Evolutionary conservation across 73 alveolate species (phyloP), one percentile per base, ranked within the genome.

Genomic region (Blepharisma stoltei): DNA sequence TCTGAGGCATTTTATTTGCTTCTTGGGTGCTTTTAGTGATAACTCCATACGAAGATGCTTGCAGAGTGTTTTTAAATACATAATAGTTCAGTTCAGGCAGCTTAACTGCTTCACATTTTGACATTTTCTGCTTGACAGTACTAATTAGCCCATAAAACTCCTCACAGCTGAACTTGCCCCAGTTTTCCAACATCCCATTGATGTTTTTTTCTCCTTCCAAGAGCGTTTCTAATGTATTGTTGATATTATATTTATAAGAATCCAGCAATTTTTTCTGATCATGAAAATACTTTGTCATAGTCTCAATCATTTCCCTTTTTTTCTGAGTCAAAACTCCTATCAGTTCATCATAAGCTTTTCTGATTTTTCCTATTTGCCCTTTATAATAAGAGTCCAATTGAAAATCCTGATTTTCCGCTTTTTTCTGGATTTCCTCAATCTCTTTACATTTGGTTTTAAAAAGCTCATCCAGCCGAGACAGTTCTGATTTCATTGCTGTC

Each of bases 281-380:
- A 7, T 69, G 23, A 18, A 69, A 18, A n/a, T 11, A 46, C 5
- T 69, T 44, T 69, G 11, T 69, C 14, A 69, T 9, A 44, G 32
- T 11, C 45, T 69, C 79, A 18, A 69, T 46, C 23, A 69, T 18
- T 5, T 69, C 79, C 5, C 55, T 25, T 69, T 69, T 69, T 5
- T 69, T 69, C 25, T 44, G 11, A 1, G 32, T 25, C n/a, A 69
- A 25, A 5, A 9, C 5, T 9, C 65, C n/a, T 25, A 44, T 69
- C 1, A 69, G 5, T 18, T 71, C 45, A 18, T 69, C 79, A 25
- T 44, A 69, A 69, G 32, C n/a, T 37, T 71, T 69, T 11, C 65
- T 69, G 5, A 69, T 43, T 43, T 69, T 69, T 25, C 11, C 25
- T 9, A 69, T 43, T 43, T 69, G 65, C 14, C 71, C 23, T 7